Conservation (phyloP, 1,284 basidiomycete genomes). For the Moesziomyces sp. region DNA sequence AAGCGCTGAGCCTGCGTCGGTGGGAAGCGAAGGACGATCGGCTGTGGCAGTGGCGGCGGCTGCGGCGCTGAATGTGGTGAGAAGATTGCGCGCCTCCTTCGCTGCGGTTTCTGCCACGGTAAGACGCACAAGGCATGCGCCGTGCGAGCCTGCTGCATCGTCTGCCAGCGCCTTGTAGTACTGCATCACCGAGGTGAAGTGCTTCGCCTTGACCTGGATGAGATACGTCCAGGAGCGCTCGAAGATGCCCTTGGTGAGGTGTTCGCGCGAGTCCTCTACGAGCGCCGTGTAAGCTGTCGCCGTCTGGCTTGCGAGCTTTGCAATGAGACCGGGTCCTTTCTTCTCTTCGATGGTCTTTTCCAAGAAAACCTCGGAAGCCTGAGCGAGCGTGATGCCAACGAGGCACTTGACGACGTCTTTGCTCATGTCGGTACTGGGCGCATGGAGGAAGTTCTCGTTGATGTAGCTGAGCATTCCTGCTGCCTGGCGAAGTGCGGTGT, state of each 20-base stretch:
- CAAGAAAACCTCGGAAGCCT: conserved; percentile 95
- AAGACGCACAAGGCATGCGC: conserved; percentile 84
- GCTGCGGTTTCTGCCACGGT: conserved; percentile 81
- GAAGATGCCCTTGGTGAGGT: conserved; percentile 92
- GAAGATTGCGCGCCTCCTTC: conserved; percentile 82
- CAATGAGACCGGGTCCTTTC: conserved; percentile 75
- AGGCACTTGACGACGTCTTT: conserved; percentile 94
- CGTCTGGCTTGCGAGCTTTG: conserved; percentile 86
- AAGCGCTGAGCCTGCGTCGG: conserved; percentile 83
- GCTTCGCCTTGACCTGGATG: conserved; percentile 88
- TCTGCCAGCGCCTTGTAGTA: conserved; percentile 88
- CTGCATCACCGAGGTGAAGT: conserved; percentile 86
- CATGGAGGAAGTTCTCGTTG: conserved; percentile 99
- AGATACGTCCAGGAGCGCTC: conserved; percentile 93
- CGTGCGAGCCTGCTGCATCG: conserved; percentile 80
- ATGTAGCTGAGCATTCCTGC: conserved; percentile 98
- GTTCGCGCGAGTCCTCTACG: conserved; percentile 91
- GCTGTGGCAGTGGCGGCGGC: conserved; percentile 74
- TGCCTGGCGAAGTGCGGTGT: conserved; percentile 89
- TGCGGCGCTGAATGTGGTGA: conserved; percentile 78
- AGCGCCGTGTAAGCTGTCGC: conserved; percentile 82
- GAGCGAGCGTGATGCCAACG: conserved; percentile 84
- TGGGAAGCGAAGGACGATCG: conserved; percentile 78
- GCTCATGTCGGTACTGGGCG: conserved; percentile 94
- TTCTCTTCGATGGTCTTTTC: conserved; percentile 80